Evolutionary conservation across 441 rosid genomes (phyloP), one percentile per base, ranked within the genome.

Genomic region (Heliophila coronopifolia): DNA sequence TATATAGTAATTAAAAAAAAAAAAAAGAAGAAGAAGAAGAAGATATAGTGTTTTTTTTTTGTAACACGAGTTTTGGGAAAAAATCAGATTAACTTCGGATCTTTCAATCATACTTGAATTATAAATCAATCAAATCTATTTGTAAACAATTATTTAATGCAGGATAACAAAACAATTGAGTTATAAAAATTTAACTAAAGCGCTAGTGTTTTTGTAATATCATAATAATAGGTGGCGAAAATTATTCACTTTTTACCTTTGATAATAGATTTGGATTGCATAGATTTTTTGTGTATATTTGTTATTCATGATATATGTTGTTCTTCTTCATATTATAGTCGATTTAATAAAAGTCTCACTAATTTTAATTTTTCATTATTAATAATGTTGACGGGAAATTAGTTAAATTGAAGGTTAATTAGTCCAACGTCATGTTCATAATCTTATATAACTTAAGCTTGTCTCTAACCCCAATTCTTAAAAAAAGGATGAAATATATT

Each of bases 391-490:
- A 36, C 14, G 8, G 17, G 49, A 45, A 38, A 4, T 19, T 33
- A 43, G 32, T 55, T 20, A 50, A 64, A 49, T 42, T 23, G 26
- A 50, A 64, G 37, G 51, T n/a, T n/a, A n/a, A n/a, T 41, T 47
- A 36, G 31, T 65, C 59, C 54, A 43, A 67, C 54, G 67, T 80
- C 75, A 72, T 70, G 70, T 78, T 78, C 83, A 74, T 66, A 58
- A 67, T 37, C 68, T 61, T 45, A 34, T 23, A 61, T 62, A 54
- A 55, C 49, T 46, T 54, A 53, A 45, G 38, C 42, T 37, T 37
- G 62, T 39, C 56, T 54, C 35, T 37, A 58, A 63, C 47, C 37
- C 57, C 60, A 54, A 27, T 43, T 36, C 34, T 48, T 38, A n/a
- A n/a, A 63, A 63, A 67, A 55, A 38, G 38, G 40, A 39, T 33